Evolutionary conservation across 768 basidiomycete genomes (phyloP), one percentile per base, ranked within the genome.

Genomic region (Tricholoma saponaceum): DNA sequence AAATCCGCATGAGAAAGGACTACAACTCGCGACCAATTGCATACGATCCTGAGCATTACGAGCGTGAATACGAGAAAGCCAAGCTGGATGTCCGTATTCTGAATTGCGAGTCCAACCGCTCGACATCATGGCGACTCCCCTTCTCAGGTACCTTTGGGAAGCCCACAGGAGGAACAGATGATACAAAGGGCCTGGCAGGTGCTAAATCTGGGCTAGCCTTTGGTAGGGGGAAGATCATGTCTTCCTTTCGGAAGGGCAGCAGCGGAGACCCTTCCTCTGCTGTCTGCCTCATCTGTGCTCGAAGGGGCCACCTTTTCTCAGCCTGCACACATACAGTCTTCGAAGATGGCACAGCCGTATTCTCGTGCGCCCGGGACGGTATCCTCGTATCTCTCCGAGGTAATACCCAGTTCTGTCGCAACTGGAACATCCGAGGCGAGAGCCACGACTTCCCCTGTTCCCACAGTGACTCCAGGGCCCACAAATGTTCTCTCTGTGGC

Each of bases 401-500:
- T 20, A 39, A 51, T 6, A 47, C 51, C 18, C 60, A 58, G 22
- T 56, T 70, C 33, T 70, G 69, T 46, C 54, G 65, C 57, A 51
- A 30, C 35, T 70, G 47, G 51, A 70, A 68, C 52, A 58, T 68
- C 44, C 49, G 51, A 4, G 58, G 52, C 9, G 23, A 50, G n/a
- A 50, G 30, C 49, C 8, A 10, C 9, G 23, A 52, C 18, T 37
- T 56, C 23, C 43, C 25, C 10, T 60, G 59, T 26, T 12, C 46
- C 46, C 62, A 64, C 23, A n/a, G 44, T 18, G 46, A 53, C 12
- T 39, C 61, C 41, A 47, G 62, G 1, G 10, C 62, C 41, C 71
- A 74, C 50, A 20, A 66, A 50, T 74, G 71, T 60, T 69, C 69
- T 35, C 66, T 70, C 61, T 73, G 72, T 51, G 67, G 69, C 1